Evolutionary conservation across 2,329 filamentous ascomycete genomes (phyloP).

Genomic region (Cytospora mali): DNA sequence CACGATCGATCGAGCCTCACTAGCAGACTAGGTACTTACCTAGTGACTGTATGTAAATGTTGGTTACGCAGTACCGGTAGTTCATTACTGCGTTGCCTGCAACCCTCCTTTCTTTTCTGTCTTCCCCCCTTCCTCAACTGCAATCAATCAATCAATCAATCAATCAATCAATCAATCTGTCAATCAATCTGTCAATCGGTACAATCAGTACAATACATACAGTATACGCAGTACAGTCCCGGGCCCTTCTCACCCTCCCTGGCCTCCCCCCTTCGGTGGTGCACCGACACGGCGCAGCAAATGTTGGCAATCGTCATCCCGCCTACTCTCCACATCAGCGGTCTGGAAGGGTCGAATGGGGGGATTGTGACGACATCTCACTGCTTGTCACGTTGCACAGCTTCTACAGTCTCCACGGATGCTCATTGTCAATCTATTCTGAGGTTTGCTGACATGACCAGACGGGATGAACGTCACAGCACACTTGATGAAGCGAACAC

Average conservation of each 20-base stretch:
- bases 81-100: too few relatives aligned
- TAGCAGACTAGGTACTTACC: too few relatives aligned
- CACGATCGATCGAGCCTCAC: not conserved
- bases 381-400: conserved; percentile 19
- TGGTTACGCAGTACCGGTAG: too few relatives aligned
- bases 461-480: not conserved
- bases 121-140: too few relatives aligned
- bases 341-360: conserved; percentile 23
- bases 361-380: conserved; percentile 24
- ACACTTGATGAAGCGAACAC: not conserved
- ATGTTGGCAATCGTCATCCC: conserved; percentile 21
- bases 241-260: not conserved
- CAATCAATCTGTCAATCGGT: too few relatives aligned
- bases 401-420: conserved; percentile 7
- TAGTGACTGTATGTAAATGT: too few relatives aligned
- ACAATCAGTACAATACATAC: not conserved
- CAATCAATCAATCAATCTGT: too few relatives aligned
- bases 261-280: not conserved
- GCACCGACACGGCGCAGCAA: not conserved
- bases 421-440: conserved; percentile 15
- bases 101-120: not conserved
- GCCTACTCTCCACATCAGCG: conserved; percentile 13
- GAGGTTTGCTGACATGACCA: not conserved
- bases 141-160: too few relatives aligned
- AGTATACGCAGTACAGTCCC: not conserved